Evolutionary conservation across 805 yeast species (phyloP).

Genomic region (Cyberlindnera bimundalis): DNA sequence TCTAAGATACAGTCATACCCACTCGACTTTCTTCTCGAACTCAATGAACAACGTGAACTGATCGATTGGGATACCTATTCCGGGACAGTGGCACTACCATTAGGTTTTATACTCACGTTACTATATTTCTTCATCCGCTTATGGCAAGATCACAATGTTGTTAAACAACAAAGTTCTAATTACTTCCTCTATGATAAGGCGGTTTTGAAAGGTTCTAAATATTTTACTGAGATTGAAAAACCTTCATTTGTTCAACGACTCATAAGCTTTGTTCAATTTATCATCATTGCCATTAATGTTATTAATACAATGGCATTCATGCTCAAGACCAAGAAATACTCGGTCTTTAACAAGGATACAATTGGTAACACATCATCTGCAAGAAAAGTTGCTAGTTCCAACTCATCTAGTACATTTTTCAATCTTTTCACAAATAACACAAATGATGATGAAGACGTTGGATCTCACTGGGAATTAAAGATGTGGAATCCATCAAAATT

Average conservation of each 20-base stretch:
- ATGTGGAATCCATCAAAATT: constrained; percentile 70
- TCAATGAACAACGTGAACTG: constrained; percentile 27
- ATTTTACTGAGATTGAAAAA: constrained; percentile 12
- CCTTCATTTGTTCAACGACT: constrained; percentile 8
- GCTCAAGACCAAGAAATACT: constrained; percentile 25
- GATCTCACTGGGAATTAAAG: constrained; percentile 49
- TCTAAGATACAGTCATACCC: constrained; percentile 24
- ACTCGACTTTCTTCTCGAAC: constrained; percentile 22
- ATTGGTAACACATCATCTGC: constrained; percentile 17
- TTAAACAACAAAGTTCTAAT: not conserved
- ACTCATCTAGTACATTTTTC: constrained; percentile 1
- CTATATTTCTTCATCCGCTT: constrained; percentile 25
- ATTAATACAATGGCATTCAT: constrained; percentile 22
- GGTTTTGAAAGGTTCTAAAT: constrained; percentile 21
- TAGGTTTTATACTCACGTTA: constrained; percentile 23
- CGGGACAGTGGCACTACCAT: constrained; percentile 24
- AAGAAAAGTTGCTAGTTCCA: constrained; percentile 17
- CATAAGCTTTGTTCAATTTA: constrained; percentile 7
- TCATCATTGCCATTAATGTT: constrained; percentile 20
- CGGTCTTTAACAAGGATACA: constrained; percentile 25
- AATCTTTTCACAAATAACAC: not conserved
- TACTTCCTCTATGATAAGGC: constrained; percentile 14
- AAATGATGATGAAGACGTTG: constrained; percentile 16
- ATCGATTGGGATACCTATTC: constrained; percentile 30
- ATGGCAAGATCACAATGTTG: constrained; percentile 22